Conservation (phyloP, 495 filamentous ascomycete genomes). For the Durotheca rogersii region DNA sequence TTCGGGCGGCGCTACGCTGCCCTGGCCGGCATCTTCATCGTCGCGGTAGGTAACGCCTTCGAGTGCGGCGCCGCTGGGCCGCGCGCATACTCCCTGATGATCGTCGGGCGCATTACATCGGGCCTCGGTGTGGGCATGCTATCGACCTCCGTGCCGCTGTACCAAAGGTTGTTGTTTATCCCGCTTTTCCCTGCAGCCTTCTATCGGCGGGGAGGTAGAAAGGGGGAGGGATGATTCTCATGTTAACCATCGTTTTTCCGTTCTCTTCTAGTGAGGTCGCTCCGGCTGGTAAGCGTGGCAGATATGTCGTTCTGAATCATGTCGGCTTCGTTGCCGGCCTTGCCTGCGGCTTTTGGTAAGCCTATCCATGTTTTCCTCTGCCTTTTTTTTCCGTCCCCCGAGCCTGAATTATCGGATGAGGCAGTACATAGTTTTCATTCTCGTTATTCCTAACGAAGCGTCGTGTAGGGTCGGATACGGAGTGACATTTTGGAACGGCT, state of each 20-base stretch:
- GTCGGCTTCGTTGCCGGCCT: slow-evolving; percentile 56
- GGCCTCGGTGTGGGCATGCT: slow-evolving; percentile 54
- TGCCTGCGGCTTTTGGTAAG: slow-evolving; percentile 55
- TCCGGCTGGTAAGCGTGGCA: slow-evolving; percentile 52
- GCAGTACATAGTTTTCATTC: too few relatives aligned
- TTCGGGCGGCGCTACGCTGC: slow-evolving; percentile 55
- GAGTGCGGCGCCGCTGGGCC: slow-evolving; percentile 44
- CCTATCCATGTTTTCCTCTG: too few relatives aligned
- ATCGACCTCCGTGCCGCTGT: slow-evolving; percentile 57
- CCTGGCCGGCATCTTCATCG: slow-evolving; percentile 45
- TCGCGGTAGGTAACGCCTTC: slow-evolving; percentile 49
- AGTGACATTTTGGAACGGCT: slow-evolving; percentile 43
- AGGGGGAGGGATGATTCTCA: too few relatives aligned
- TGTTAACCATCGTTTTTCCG: too few relatives aligned
- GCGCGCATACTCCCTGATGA: slow-evolving; percentile 52
- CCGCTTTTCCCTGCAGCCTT: background rate
- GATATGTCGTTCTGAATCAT: slow-evolving; percentile 59
- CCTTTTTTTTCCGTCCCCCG: too few relatives aligned
- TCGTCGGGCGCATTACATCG: slow-evolving; percentile 52
- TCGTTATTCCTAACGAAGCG: background rate
- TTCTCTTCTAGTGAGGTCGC: slow-evolving; percentile 51
- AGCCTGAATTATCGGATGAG: too few relatives aligned
- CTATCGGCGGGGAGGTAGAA: too few relatives aligned
- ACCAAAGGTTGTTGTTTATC: slow-evolving; percentile 48
- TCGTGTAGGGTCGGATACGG: slow-evolving; percentile 45